Evolutionary conservation across 108 stramenopile genomes (phyloP).

Genomic region (Skeletonema menzelii): DNA sequence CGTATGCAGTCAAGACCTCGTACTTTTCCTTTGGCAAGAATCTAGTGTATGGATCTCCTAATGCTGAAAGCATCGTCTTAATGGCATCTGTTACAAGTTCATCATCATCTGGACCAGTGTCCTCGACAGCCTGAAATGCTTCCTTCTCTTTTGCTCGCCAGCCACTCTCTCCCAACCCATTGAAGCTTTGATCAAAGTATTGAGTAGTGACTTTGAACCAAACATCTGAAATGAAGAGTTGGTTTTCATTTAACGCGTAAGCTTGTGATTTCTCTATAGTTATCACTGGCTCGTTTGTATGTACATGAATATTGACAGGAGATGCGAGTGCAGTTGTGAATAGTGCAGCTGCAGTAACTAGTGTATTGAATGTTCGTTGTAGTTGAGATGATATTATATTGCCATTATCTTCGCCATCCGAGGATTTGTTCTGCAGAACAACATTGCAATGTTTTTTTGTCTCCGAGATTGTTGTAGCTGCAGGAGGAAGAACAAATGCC

Average conservation of each 20-base stretch:
- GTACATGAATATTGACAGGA: slow-evolving; percentile 6
- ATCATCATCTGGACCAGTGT: slow-evolving; percentile 58
- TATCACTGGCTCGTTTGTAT: background rate
- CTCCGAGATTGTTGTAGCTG: background rate
- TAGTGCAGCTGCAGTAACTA: slow-evolving; percentile 4
- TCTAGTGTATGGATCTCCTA: slow-evolving; percentile 64
- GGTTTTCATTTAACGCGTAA: slow-evolving; percentile 49
- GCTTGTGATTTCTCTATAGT: slow-evolving; percentile 16
- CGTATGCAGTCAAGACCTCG: slow-evolving; percentile 49
- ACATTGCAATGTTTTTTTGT: background rate
- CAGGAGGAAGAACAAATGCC: background rate
- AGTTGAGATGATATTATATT: background rate
- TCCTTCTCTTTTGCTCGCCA: slow-evolving; percentile 41
- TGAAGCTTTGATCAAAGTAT: slow-evolving; percentile 56
- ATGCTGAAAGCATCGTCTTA: slow-evolving; percentile 37
- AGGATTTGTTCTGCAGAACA: background rate
- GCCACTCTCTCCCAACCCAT: slow-evolving; percentile 54
- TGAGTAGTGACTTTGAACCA: slow-evolving; percentile 57
- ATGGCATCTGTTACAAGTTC: slow-evolving; percentile 38
- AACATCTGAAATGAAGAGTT: slow-evolving; percentile 55
- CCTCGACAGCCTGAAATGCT: slow-evolving; percentile 43
- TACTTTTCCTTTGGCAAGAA: slow-evolving; percentile 44
- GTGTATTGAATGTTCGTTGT: background rate
- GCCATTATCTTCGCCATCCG: background rate
- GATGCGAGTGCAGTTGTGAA: slow-evolving; percentile 2